These are phyloP conservation scores for Pontederia paniculata DNA, from an alignment of 176 grass and related monocot genomes.

Conservation along the genomic window DNA sequence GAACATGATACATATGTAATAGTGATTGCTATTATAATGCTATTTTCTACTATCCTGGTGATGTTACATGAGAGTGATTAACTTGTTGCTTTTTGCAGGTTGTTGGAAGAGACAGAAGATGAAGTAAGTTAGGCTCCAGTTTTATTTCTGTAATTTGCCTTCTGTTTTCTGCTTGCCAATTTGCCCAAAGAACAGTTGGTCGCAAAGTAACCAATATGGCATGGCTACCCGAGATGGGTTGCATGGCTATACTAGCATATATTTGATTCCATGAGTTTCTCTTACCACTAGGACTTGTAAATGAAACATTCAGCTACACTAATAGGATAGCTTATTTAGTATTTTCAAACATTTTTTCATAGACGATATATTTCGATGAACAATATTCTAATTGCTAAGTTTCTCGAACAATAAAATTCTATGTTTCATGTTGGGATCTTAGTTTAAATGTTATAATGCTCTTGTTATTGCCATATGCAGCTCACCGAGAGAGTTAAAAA, in stretches of 20 bases:
- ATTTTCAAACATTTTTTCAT: no score
- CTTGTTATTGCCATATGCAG: constrained; percentile 23
- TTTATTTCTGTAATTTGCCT: neutral
- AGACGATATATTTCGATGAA: no score
- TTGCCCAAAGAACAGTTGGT: neutral
- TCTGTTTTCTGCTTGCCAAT: neutral
- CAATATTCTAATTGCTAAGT: no score
- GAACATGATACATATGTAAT: no score
- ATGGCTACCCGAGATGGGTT: neutral
- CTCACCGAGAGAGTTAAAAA: constrained; percentile 74
- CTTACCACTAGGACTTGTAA: no score
- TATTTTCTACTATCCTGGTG: neutral
- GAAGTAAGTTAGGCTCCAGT: constrained; percentile 29
- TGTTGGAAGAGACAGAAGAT: constrained; percentile 91
- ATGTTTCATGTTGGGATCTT: neutral
- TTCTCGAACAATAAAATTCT: neutral
- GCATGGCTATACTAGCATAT: neutral
- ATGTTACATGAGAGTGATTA: constrained; percentile 9
- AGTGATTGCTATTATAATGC: constrained; percentile 4
- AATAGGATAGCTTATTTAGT: no score
- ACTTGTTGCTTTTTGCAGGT: constrained; percentile 33
- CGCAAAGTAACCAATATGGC: neutral
- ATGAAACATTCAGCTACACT: no score
- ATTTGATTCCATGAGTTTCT: no score
- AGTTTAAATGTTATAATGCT: neutral